These are phyloP conservation scores for Chlamydomonas asymmetrica DNA, from an alignment of 139 green algal genomes.

Conservation along the genomic window DNA sequence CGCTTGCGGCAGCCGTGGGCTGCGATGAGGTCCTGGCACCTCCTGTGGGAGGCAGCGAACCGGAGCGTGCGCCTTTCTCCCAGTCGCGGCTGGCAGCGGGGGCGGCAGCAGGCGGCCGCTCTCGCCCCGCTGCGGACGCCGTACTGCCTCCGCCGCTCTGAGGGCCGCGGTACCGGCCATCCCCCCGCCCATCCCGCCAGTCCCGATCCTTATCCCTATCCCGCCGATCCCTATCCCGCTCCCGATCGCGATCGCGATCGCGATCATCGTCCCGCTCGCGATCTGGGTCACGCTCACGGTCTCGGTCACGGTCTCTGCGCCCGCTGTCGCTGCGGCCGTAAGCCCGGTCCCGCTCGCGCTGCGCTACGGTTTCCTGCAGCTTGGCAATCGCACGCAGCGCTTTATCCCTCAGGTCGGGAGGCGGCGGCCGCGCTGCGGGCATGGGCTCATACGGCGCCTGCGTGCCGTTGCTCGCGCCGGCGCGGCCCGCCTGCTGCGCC, in stretches of 20 bases:
- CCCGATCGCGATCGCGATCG: not conserved
- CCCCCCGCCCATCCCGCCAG: too few species aligned
- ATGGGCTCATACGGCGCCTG: too few species aligned
- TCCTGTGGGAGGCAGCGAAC: not conserved
- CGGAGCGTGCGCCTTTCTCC: not conserved
- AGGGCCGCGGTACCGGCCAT: too few species aligned
- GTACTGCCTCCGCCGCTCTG: too few species aligned
- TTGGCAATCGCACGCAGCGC: conserved; percentile 16
- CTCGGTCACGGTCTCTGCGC: not conserved
- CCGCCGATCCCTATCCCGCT: not conserved
- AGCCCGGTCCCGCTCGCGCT: not conserved
- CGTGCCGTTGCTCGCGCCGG: too few species aligned
- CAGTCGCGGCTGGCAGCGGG: not conserved
- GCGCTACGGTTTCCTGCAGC: conserved; percentile 20
- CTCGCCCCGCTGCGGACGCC: too few species aligned
- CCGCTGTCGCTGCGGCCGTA: not conserved
- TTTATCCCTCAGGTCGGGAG: conserved; percentile 12
- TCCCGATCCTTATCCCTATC: too few species aligned
- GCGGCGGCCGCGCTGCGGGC: too few species aligned
- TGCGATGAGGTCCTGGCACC: not conserved
- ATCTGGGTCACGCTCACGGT: not conserved
- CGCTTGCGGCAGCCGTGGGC: not conserved
- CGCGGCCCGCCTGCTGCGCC: too few species aligned
- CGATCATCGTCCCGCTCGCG: too few species aligned
- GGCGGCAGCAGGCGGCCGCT: too few species aligned